Conservation (phyloP, 108 stramenopile genomes). For the Pseudonitzschia multiseries region DNA sequence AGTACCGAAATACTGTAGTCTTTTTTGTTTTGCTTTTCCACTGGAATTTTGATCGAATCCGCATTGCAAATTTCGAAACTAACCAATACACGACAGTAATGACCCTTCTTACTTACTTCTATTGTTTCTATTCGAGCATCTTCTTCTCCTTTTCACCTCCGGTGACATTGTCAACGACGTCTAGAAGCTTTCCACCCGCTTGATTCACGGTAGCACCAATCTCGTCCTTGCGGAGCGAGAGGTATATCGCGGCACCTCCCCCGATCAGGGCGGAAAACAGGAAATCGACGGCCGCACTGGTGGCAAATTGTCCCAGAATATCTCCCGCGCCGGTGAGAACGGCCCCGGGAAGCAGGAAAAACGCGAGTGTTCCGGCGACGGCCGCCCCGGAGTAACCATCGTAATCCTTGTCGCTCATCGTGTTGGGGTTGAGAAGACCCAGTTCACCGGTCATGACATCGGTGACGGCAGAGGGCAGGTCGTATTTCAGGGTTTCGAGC, state of each 20-base stretch:
- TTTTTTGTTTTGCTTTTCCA: too few relatives aligned
- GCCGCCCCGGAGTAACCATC: constrained; percentile 18
- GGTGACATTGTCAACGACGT: not conserved
- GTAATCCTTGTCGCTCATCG: constrained; percentile 12
- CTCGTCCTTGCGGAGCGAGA: constrained; percentile 8
- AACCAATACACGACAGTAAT: too few relatives aligned
- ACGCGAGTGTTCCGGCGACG: constrained; percentile 8
- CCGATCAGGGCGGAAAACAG: constrained; percentile 6
- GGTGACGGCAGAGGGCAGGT: constrained; percentile 7
- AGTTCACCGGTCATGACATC: constrained; percentile 14
- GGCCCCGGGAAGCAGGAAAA: constrained; percentile 16
- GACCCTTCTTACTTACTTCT: too few relatives aligned
- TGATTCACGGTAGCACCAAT: constrained; percentile 9
- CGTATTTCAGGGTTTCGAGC: not conserved
- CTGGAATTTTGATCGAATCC: too few relatives aligned
- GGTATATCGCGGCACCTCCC: constrained; percentile 3
- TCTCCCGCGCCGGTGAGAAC: not conserved
- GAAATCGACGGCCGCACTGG: constrained; percentile 1
- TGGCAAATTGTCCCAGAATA: not conserved
- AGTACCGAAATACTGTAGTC: too few relatives aligned
- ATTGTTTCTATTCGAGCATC: not conserved
- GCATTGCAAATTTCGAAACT: too few relatives aligned
- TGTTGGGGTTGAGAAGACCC: constrained; percentile 5
- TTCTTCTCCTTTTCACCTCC: not conserved
- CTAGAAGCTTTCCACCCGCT: constrained; percentile 5